phyloP scores from a whole-genome alignment of 176 grass and related monocot species.

The Dendrocalamus sinicus region DNA sequence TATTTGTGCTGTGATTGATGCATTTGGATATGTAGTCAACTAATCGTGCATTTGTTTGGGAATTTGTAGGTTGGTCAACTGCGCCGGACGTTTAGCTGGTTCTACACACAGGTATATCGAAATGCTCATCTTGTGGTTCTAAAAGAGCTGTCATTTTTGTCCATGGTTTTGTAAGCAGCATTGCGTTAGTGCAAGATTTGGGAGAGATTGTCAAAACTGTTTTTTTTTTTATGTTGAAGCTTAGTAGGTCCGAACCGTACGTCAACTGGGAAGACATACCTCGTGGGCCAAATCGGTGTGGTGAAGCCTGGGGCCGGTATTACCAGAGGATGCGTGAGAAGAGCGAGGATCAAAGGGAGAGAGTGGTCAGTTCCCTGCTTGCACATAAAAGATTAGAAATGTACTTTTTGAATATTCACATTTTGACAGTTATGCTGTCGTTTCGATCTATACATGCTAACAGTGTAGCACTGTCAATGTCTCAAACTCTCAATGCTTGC shows the following conservation, averaged over 20 bases:
- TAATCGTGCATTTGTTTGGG: background rate
- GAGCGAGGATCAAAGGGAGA: constrained; percentile 62
- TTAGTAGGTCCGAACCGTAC: constrained; percentile 60
- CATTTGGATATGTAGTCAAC: background rate
- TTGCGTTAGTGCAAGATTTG: background rate
- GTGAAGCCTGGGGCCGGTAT: constrained; percentile 62
- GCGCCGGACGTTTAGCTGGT: constrained; percentile 55
- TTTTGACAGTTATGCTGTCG: background rate
- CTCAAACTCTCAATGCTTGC: background rate
- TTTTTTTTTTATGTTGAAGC: constrained; percentile 44
- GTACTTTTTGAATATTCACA: background rate
- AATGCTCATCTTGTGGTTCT: constrained; percentile 10
- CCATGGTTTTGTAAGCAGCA: background rate
- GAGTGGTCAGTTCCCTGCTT: constrained; percentile 67
- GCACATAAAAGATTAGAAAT: background rate
- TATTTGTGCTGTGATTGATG: background rate
- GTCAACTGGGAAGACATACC: constrained; percentile 53
- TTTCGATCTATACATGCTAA: background rate
- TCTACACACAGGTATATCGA: constrained; percentile 67
- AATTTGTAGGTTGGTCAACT: constrained; percentile 60
- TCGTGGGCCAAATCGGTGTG: background rate
- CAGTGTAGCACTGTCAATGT: background rate
- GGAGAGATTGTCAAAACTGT: background rate
- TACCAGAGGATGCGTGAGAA: constrained; percentile 51
- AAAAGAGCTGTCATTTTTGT: background rate